These are phyloP conservation scores for Aristolochia fimbriata DNA, from an alignment of 164 flowering plant genomes.

Conservation along the genomic window DNA sequence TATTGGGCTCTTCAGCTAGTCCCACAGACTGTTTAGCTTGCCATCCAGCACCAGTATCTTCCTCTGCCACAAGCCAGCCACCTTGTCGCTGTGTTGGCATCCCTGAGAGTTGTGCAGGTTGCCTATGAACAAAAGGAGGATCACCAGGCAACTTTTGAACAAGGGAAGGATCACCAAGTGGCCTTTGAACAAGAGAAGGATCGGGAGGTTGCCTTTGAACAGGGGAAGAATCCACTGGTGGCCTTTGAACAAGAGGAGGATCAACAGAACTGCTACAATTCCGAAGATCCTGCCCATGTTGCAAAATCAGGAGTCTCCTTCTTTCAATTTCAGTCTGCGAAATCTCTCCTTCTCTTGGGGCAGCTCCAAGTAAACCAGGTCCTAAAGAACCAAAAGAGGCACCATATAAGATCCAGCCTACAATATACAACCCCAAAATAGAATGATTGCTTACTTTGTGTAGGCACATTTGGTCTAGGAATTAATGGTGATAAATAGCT, in stretches of 20 bases:
- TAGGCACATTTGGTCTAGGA: slow-evolving; percentile 27
- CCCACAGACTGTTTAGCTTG: slow-evolving; percentile 23
- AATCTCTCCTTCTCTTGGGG: slow-evolving; percentile 36
- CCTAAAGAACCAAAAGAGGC: slow-evolving; percentile 20
- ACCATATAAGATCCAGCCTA: neutral
- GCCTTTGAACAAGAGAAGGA: no score
- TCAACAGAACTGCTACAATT: slow-evolving; percentile 27
- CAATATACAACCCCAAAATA: neutral
- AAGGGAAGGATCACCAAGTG: neutral
- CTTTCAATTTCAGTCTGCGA: slow-evolving; percentile 30
- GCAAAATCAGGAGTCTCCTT: slow-evolving; percentile 32
- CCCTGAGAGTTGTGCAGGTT: slow-evolving; percentile 13
- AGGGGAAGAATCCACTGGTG: slow-evolving; percentile 8
- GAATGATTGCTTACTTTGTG: slow-evolving; percentile 41
- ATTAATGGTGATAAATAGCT: slow-evolving; percentile 22
- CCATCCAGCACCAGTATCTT: slow-evolving; percentile 28
- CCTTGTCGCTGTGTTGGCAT: slow-evolving; percentile 31
- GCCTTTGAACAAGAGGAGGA: slow-evolving; percentile 40
- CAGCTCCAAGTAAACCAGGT: slow-evolving; percentile 60
- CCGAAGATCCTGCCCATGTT: slow-evolving; percentile 35
- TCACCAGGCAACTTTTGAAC: no score
- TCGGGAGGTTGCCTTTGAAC: no score
- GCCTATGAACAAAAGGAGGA: no score
- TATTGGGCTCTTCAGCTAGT: slow-evolving; percentile 23
- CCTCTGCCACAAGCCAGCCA: slow-evolving; percentile 49